These are phyloP conservation scores for Rutstroemia sp. DNA, from an alignment of 2,329 filamentous ascomycete species.

Conservation along the genomic window DNA sequence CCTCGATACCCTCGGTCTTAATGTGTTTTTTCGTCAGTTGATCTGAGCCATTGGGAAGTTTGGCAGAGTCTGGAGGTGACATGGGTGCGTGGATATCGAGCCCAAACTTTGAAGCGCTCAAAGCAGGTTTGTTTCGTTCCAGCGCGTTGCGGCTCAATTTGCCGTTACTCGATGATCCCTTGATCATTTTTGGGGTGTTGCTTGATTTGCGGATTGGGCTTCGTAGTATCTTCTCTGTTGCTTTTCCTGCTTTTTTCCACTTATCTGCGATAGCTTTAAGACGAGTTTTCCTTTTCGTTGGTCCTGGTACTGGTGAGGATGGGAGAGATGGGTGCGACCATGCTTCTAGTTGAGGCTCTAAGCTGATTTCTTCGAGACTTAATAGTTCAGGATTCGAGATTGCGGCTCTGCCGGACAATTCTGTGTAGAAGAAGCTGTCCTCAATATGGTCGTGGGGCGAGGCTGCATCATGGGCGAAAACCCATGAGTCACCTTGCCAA, in stretches of 20 bases:
- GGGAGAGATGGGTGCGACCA: constrained; percentile 18
- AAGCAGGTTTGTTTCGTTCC: constrained; percentile 40
- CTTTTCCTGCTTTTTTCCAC: constrained; percentile 32
- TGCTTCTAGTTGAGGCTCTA: constrained; percentile 19
- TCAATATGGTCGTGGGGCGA: constrained; percentile 7
- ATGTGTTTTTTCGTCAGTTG: constrained; percentile 9
- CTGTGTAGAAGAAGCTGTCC: constrained; percentile 21
- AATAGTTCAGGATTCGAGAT: constrained; percentile 28
- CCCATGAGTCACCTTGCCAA: constrained; percentile 15
- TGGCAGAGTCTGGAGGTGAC: constrained; percentile 39
- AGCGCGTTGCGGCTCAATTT: constrained; percentile 37
- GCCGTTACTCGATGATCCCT: constrained; percentile 24
- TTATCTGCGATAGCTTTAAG: constrained; percentile 39
- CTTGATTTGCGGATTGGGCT: constrained; percentile 33
- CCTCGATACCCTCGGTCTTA: constrained; percentile 29
- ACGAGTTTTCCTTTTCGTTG: constrained; percentile 18
- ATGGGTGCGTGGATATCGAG: constrained; percentile 37
- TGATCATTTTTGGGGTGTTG: constrained; percentile 26
- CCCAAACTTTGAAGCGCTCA: constrained; percentile 35
- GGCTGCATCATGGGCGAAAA: constrained; percentile 14
- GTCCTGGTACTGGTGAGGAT: constrained; percentile 18
- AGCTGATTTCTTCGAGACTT: constrained; percentile 25
- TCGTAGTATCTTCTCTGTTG: constrained; percentile 26
- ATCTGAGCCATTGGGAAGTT: constrained; percentile 24
- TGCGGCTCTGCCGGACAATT: constrained; percentile 24